Evolutionary conservation across 129 eudicot genomes (phyloP).

Genomic region (Mikania micrantha): DNA sequence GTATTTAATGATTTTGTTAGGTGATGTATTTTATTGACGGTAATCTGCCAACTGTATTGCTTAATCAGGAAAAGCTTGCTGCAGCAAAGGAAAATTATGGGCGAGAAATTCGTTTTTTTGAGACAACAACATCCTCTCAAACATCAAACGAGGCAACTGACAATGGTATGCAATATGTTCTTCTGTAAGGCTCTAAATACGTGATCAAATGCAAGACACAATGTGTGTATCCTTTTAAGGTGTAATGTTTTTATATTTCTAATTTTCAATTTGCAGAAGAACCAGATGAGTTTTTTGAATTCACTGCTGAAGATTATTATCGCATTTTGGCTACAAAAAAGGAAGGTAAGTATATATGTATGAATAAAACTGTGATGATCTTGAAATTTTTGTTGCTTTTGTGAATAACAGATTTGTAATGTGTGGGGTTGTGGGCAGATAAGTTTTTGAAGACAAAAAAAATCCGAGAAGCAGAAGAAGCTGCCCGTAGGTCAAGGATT

Average conservation of each 20-base stretch:
- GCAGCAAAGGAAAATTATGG: constrained; percentile 68
- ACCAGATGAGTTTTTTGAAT: constrained; percentile 75
- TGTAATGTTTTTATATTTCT: not conserved
- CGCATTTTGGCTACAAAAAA: constrained; percentile 57
- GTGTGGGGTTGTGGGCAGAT: constrained; percentile 36
- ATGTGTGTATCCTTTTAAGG: not conserved
- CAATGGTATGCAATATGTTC: constrained; percentile 27
- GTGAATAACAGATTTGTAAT: not conserved
- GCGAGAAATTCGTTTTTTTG: constrained; percentile 76
- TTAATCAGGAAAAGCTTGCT: constrained; percentile 57
- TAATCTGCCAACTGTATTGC: not conserved
- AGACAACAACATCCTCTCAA: constrained; percentile 53
- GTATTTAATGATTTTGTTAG: not conserved
- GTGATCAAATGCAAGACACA: not conserved
- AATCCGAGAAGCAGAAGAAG: constrained; percentile 83
- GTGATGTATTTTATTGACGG: not conserved
- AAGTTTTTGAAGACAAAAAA: constrained; percentile 71
- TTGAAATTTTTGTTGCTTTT: not conserved
- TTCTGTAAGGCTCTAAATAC: not conserved
- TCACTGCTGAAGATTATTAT: constrained; percentile 73
- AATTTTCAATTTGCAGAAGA: constrained; percentile 47
- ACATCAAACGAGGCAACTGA: constrained; percentile 31
- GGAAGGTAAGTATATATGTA: constrained; percentile 44
- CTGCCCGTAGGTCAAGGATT: constrained; percentile 70
- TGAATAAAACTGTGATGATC: not conserved